Conservation (phyloP, 148 eudicot genomes). For the Rhododendron molle region DNA sequence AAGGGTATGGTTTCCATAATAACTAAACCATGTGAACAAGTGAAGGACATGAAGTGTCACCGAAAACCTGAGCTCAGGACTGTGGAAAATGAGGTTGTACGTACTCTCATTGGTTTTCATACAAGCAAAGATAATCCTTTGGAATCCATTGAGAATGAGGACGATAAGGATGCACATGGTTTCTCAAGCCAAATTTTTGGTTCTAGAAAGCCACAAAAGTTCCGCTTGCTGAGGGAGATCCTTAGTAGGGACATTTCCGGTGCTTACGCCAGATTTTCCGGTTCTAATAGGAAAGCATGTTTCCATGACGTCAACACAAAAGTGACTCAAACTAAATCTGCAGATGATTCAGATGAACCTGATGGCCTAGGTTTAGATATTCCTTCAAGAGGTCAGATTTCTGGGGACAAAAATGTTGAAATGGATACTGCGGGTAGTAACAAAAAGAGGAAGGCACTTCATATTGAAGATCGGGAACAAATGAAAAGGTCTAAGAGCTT, state of each 20-base stretch:
- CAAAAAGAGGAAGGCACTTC: constrained; percentile 8
- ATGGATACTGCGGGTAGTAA: neutral
- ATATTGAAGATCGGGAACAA: constrained; percentile 1
- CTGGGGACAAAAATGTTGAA: neutral
- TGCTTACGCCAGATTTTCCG: neutral
- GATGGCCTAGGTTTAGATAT: constrained; percentile 1
- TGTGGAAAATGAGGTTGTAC: neutral
- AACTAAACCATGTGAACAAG: constrained; percentile 2
- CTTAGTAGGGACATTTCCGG: neutral
- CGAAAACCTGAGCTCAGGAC: neutral
- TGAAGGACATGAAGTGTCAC: neutral
- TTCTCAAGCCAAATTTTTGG: neutral
- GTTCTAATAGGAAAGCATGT: neutral
- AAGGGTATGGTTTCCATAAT: neutral
- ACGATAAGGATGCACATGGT: neutral
- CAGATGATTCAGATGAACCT: neutral
- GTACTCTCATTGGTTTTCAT: neutral
- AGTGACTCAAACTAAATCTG: neutral
- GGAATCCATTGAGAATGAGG: constrained; percentile 4
- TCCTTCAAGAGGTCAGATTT: neutral
- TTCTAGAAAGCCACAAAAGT: constrained; percentile 10
- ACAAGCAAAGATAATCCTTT: constrained; percentile 2
- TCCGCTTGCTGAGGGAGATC: constrained; percentile 18
- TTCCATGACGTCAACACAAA: neutral
- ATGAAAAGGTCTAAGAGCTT: constrained; percentile 5